phyloP scores from a whole-genome alignment of 2,329 filamentous ascomycete species.

The Blastomyces emzantsi region DNA sequence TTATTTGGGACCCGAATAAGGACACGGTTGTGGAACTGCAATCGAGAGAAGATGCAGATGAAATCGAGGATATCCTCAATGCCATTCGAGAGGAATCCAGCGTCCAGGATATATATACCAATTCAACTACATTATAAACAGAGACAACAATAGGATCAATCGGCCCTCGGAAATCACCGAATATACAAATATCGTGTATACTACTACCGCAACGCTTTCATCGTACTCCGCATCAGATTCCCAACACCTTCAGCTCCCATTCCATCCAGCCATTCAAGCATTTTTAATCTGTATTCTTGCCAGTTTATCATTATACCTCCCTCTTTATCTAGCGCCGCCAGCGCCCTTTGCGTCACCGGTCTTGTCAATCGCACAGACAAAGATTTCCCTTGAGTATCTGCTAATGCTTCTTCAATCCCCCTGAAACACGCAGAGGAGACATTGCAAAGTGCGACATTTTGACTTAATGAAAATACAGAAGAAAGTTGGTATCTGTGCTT shows the following conservation, averaged over 20 bases:
- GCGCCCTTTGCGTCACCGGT: constrained; percentile 59
- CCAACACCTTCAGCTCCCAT: constrained; percentile 58
- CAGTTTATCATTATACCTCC: constrained; percentile 60
- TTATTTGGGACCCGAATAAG: constrained; percentile 75
- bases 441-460: constrained; percentile 39
- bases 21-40: constrained; percentile 63
- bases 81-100: constrained; percentile 55
- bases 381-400: constrained; percentile 17
- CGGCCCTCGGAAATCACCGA: neutral
- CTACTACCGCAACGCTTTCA: constrained; percentile 59
- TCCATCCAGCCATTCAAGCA: constrained; percentile 57
- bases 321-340: constrained; percentile 53
- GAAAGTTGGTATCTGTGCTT: constrained; percentile 30
- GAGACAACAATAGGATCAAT: neutral
- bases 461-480: constrained; percentile 40
- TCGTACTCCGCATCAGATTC: constrained; percentile 68
- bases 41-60: constrained; percentile 45
- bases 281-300: constrained; percentile 66
- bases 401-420: constrained; percentile 39
- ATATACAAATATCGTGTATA: constrained; percentile 18
- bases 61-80: constrained; percentile 51
- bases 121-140: constrained; percentile 33
- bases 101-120: constrained; percentile 72
- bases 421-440: constrained; percentile 42
- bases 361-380: constrained; percentile 28